These are phyloP conservation scores for Pythium folliculosum DNA, from an alignment of 352 stramenopile species.

Conservation along the genomic window DNA sequence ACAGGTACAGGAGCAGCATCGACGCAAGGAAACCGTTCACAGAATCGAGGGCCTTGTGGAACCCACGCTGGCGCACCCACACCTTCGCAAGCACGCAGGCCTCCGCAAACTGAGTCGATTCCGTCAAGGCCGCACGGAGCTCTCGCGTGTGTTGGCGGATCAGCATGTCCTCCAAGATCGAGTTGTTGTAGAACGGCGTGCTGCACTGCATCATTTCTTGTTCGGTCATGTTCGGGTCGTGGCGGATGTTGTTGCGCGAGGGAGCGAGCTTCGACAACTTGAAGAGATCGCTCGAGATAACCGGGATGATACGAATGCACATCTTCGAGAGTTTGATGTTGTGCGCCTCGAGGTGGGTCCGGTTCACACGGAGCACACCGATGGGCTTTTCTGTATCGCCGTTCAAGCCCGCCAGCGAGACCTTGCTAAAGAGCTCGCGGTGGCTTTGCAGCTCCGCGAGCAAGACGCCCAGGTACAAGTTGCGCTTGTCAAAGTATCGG, in stretches of 20 bases:
- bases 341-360: constrained; percentile 39
- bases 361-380: constrained; percentile 50
- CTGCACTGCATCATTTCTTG: constrained; percentile 64
- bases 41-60: constrained; percentile 73
- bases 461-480: constrained; percentile 84
- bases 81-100: constrained; percentile 86
- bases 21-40: constrained; percentile 82
- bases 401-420: constrained; percentile 69
- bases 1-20: constrained; percentile 87
- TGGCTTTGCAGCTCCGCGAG: constrained; percentile 52
- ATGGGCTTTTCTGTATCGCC: constrained; percentile 83
- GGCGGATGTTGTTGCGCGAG: constrained; percentile 84
- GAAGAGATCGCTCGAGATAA: constrained; percentile 71
- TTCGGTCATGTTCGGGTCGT: constrained; percentile 72
- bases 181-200: constrained; percentile 90
- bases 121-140: constrained; percentile 66
- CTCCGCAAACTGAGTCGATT: constrained; percentile 72
- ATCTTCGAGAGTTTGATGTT: constrained; percentile 57
- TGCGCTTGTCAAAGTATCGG: constrained; percentile 89
- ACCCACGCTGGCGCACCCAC: constrained; percentile 84
- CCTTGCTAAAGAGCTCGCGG: constrained; percentile 44
- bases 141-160: constrained; percentile 78
- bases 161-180: constrained; percentile 91
- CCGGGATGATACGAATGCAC: constrained; percentile 72
- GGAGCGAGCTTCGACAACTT: constrained; percentile 80